Conservation (phyloP, 495 filamentous ascomycete genomes). For the Alectoria sarmentosa region DNA sequence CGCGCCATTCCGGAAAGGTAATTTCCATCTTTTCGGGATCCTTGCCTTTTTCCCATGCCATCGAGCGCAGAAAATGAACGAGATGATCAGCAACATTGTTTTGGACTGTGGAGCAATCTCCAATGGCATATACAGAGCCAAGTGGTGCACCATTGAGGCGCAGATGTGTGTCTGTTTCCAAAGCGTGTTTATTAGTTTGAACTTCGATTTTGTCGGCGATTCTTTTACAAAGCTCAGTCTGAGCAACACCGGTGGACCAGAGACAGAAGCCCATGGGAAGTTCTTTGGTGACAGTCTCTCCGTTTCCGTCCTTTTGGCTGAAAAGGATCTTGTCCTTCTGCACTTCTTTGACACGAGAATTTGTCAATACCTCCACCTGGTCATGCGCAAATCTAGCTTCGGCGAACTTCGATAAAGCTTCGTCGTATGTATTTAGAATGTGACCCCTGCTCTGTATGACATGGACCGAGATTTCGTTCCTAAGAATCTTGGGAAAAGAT, state of each 20-base stretch:
- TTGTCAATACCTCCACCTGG: slow-evolving; percentile 82
- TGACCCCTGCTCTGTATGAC: slow-evolving; percentile 89
- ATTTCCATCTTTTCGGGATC: slow-evolving; percentile 79
- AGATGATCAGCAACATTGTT: slow-evolving; percentile 90
- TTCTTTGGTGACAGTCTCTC: slow-evolving; percentile 74
- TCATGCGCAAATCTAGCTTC: slow-evolving; percentile 82
- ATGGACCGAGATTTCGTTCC: slow-evolving; percentile 97
- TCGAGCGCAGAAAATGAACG: slow-evolving; percentile 75
- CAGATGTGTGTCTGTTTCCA: slow-evolving; percentile 93
- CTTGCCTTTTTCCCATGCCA: slow-evolving; percentile 86
- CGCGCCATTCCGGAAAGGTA: slow-evolving; percentile 80
- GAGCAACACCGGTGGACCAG: slow-evolving; percentile 96
- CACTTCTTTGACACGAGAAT: slow-evolving; percentile 87
- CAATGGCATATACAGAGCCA: slow-evolving; percentile 94
- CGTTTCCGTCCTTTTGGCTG: slow-evolving; percentile 67
- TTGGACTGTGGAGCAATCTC: slow-evolving; percentile 95
- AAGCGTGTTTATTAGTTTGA: slow-evolving; percentile 83
- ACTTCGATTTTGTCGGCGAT: slow-evolving; percentile 64
- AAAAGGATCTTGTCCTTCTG: slow-evolving; percentile 76
- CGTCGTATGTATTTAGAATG: slow-evolving; percentile 98
- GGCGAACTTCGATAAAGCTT: slow-evolving; percentile 84
- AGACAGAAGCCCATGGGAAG: slow-evolving; percentile 95
- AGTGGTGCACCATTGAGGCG: slow-evolving; percentile 86
- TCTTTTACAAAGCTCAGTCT: slow-evolving; percentile 68
- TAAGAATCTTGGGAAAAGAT: slow-evolving; percentile 78